These are phyloP conservation scores for Mycena chlorophos DNA, from an alignment of 768 basidiomycete genomes.

Conservation along the genomic window DNA sequence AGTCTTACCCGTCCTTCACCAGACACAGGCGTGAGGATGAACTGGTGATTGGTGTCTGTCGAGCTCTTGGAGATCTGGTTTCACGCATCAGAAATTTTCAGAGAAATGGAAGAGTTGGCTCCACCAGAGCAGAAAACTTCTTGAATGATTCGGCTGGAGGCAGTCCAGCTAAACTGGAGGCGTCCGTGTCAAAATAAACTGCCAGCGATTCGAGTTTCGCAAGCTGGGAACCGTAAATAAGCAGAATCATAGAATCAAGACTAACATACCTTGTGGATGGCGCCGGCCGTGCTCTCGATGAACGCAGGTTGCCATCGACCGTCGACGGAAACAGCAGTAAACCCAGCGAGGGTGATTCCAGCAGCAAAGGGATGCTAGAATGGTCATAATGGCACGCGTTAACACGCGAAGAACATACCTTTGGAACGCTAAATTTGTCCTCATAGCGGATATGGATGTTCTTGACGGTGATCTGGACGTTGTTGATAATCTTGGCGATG, in stretches of 20 bases:
- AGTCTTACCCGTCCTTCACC: slow-evolving; percentile 82
- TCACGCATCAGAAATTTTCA: not conserved
- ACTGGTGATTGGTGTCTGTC: slow-evolving; percentile 74
- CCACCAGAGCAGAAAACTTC: slow-evolving; percentile 74
- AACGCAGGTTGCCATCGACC: slow-evolving; percentile 87
- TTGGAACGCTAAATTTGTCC: slow-evolving; percentile 90
- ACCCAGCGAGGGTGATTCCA: slow-evolving; percentile 84
- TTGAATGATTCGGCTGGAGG: slow-evolving; percentile 63
- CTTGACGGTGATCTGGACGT: slow-evolving; percentile 91
- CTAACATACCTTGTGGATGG: slow-evolving; percentile 78
- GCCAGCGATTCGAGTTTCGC: slow-evolving; percentile 85
- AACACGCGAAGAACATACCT: slow-evolving; percentile 51
- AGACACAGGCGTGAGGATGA: slow-evolving; percentile 91
- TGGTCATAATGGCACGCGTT: not conserved
- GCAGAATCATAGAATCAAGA: slow-evolving; percentile 6
- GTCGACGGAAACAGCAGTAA: slow-evolving; percentile 88
- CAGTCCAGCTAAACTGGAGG: slow-evolving; percentile 71
- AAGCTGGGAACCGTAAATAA: slow-evolving; percentile 48
- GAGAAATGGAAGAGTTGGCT: slow-evolving; percentile 6
- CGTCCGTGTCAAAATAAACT: slow-evolving; percentile 94
- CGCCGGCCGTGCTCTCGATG: slow-evolving; percentile 83
- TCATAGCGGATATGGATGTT: slow-evolving; percentile 97
- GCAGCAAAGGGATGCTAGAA: slow-evolving; percentile 89
- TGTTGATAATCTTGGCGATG: slow-evolving; percentile 89
- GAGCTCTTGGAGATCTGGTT: slow-evolving; percentile 47